Conservation (phyloP, 2,329 filamentous ascomycete genomes). For the Neonectria faginata region DNA sequence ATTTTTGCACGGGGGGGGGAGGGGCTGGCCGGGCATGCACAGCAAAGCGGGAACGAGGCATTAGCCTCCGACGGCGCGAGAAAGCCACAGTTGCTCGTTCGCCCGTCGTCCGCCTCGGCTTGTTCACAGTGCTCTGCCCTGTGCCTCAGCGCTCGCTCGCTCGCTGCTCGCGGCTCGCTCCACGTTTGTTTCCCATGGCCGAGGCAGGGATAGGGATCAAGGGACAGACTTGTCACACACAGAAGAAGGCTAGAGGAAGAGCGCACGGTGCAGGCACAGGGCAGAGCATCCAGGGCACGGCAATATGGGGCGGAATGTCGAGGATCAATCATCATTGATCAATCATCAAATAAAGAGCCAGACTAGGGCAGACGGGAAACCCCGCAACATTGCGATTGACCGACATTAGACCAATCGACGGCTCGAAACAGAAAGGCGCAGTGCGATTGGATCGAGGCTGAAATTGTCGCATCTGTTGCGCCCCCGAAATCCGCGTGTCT, state of each 20-base stretch:
- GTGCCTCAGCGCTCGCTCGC: slow-evolving; percentile 1
- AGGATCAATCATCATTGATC: slow-evolving; percentile 20
- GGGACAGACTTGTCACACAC: slow-evolving; percentile 30
- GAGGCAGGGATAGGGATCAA: slow-evolving; percentile 28
- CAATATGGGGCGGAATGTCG: slow-evolving; percentile 6
- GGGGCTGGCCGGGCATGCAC: slow-evolving; percentile 41
- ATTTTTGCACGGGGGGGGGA: slow-evolving; percentile 29
- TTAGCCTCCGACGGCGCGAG: slow-evolving; percentile 41
- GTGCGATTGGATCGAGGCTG: slow-evolving; percentile 44
- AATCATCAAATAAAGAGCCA: slow-evolving; percentile 24
- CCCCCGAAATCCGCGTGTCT: slow-evolving; percentile 19
- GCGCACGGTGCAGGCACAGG: slow-evolving; percentile 20
- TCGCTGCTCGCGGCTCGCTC: slow-evolving; percentile 23
- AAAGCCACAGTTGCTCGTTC: slow-evolving; percentile 29
- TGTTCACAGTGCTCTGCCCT: neutral
- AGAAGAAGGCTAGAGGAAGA: slow-evolving; percentile 23
- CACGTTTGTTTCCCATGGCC: slow-evolving; percentile 36
- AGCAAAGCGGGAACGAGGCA: slow-evolving; percentile 44
- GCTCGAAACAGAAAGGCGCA: slow-evolving; percentile 30
- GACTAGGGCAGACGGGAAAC: slow-evolving; percentile 34
- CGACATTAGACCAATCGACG: slow-evolving; percentile 44
- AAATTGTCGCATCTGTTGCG: slow-evolving; percentile 38
- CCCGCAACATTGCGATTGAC: slow-evolving; percentile 47
- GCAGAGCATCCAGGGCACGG: slow-evolving; percentile 7
- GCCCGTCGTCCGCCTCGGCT: slow-evolving; percentile 1